phyloP scores from a whole-genome alignment of 78 protist genomes.

The Dictyostelium intermedium region DNA sequence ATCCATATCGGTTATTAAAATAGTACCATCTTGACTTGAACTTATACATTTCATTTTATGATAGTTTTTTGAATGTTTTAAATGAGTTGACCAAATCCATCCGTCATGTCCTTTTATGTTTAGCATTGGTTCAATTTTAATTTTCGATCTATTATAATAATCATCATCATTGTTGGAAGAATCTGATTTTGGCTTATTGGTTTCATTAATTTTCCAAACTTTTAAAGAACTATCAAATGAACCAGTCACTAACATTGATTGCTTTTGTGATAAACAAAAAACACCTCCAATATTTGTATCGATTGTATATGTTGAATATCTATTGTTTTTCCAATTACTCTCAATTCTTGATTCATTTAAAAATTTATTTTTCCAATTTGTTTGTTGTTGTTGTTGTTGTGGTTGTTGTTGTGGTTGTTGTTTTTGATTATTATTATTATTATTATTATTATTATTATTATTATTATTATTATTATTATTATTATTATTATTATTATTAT shows the following conservation, averaged over 20 bases:
- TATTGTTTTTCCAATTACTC: conserved; percentile 28
- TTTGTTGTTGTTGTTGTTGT: neutral
- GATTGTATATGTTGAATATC: neutral
- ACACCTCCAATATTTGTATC: conserved; percentile 41
- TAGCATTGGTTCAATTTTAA: neutral
- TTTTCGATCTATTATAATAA: neutral
- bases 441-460: too few species aligned
- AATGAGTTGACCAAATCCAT: conserved; percentile 28
- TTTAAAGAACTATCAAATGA: neutral
- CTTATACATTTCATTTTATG: conserved; percentile 4
- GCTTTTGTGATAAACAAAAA: conserved; percentile 18
- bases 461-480: neutral
- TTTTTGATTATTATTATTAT: too few species aligned
- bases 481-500: neutral
- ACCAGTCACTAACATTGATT: conserved; percentile 11
- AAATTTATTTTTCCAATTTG: conserved; percentile 15
- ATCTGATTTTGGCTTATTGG: neutral
- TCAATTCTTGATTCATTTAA: neutral
- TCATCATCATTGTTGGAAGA: neutral
- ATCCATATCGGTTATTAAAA: neutral
- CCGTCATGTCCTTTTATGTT: conserved; percentile 21
- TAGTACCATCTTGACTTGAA: conserved; percentile 41
- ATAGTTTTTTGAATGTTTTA: neutral
- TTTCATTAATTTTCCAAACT: conserved; percentile 7
- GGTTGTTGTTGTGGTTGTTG: too few species aligned